Conservation (phyloP, 2,329 filamentous ascomycete genomes). For the Nothophoma quercina region DNA sequence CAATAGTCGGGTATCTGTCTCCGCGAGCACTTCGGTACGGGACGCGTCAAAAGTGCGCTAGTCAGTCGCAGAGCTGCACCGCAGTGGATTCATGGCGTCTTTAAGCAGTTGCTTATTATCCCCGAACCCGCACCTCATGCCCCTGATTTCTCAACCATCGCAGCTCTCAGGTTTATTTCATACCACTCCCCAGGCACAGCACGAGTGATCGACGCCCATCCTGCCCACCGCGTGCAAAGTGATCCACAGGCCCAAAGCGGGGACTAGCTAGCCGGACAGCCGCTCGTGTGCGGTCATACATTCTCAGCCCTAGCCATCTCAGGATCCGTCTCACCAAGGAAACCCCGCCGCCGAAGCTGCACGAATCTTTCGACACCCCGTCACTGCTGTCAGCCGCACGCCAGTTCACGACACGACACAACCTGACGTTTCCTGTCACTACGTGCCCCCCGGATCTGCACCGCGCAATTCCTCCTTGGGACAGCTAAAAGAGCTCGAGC, state of each 20-base stretch:
- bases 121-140: constrained; percentile 11
- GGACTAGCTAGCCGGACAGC: constrained; percentile 14
- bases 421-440: constrained; percentile 1
- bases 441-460: constrained; percentile 5
- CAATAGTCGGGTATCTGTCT: constrained; percentile 6
- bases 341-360: constrained; percentile 27
- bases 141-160: constrained; percentile 5
- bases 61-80: constrained; percentile 13
- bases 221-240: constrained; percentile 14
- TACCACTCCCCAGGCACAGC: constrained; percentile 5
- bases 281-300: constrained; percentile 19
- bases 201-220: constrained; percentile 18
- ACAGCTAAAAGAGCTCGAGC: neutral
- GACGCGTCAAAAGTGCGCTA: constrained; percentile 11
- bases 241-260: constrained; percentile 8
- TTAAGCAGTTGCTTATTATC: constrained; percentile 10
- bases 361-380: constrained; percentile 12
- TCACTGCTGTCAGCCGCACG: constrained; percentile 32
- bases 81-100: constrained; percentile 17
- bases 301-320: constrained; percentile 27
- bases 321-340: constrained; percentile 13
- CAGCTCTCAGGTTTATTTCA: neutral
- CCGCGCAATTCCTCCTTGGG: constrained; percentile 3
- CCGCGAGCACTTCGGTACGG: constrained; percentile 8
- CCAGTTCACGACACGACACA: constrained; percentile 4